Evolutionary conservation across 257 asterid genomes (phyloP), one percentile per base, ranked within the genome.

Genomic region (Haberlea rhodopensis): DNA sequence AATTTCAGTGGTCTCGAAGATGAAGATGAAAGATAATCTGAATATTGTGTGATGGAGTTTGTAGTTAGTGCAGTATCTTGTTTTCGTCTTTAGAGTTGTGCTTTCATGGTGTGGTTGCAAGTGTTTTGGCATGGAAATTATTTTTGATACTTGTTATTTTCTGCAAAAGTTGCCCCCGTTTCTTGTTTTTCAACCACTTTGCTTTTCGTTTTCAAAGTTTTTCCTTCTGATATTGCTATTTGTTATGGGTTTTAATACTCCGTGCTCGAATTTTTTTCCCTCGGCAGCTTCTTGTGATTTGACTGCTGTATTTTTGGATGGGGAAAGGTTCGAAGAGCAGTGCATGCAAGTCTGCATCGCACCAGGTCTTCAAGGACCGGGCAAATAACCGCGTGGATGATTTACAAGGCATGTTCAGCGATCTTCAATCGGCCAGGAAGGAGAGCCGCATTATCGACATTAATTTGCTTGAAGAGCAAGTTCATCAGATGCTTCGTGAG

Each of bases 401-500:
- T 87, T 87, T 92, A 57, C 94, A 87, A 79, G 97, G 97, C 20
- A 81, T 92, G 84, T 82, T 92, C 76, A 78, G 77, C n/a, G 83
- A 85, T 81, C 89, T 87, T 68, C 97, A 84, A 59, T 84, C 89
- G 32, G 96, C 95, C 11, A 80, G 96, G 89, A 87, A 87, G 79
- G 99, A 92, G 76, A 87, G 99, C 71, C 91, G 99, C 46, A 51
- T 79, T 6, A 68, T 71, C 51, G 99, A 92, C 67, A 90, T 74
- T 60, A 83, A 87, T 21, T 71, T 92, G 78, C 95, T 89, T 32
- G 99, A 92, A 74, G 99, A 89, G 84, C 99, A 92, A 82, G 91
- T 92, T 63, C 85, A 89, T 63, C 99, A 84, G 88, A 81, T 87
- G 96, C 99, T 92, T 53, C 97, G 99, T 0, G 97, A 92, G 64